Evolutionary conservation across 2,329 filamentous ascomycete species (phyloP), one percentile per base, ranked within the genome.

Genomic region (Alternaria incomplexa): DNA sequence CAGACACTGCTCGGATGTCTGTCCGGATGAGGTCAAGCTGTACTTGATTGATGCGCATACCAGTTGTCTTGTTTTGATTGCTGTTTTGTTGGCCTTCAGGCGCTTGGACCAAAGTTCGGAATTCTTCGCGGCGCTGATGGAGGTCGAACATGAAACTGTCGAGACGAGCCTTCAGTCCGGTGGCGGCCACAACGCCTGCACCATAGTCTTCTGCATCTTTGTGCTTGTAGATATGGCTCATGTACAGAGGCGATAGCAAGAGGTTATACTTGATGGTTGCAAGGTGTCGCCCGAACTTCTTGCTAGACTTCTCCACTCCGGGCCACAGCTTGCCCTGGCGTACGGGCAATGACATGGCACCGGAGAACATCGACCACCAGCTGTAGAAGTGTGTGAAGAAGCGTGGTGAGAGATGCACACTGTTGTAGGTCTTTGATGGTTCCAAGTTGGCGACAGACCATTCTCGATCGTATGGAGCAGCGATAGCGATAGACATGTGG

Each of bases 241-340:
- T 88, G 79, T 97, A 99, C 3, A 99, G 83, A 0, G 96, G 96
- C 3, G 96, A 97, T 15, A 99, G 84, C 4, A 98, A 86, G 22
- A 99, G 83, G 66, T 95, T 97, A 82, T 98, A 98, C 83, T 99
- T 99, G 84, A 99, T 94, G 9, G 96, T 99, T n/a, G 93, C 95
- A 65, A 99, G 84, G 80, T 99, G 96, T 53, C 96, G 89, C 13
- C 95, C 95, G 78, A 99, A 99, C 78, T 99, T 99, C 83, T 99
- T 99, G 84, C 93, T 97, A 48, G 93, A 96, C 84, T 97, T 97
- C 71, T 97, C 96, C 23, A 93, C 87, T 0, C 93, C 93, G 6
- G 94, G 95, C 89, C 94, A 99, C 4, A 99, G 85, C 50, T 88
- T 87, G 15, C 96, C 96, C 82, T 99, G 96, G 1, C 96, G 92